These are phyloP conservation scores for Salisapilia sapeloensis DNA, from an alignment of 352 stramenopile genomes.

Conservation along the genomic window DNA sequence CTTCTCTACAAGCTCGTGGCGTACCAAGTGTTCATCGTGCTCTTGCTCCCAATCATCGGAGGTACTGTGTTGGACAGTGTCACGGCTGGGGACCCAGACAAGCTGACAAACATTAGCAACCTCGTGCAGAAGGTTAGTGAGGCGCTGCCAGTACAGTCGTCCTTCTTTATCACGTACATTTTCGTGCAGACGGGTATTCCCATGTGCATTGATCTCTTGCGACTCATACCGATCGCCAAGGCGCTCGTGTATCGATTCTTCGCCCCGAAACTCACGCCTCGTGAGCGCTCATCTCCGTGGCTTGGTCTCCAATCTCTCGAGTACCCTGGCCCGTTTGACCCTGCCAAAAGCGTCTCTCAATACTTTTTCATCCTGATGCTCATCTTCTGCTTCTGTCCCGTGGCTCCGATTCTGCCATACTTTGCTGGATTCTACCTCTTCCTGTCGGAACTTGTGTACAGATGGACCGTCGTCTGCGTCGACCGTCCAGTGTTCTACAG, in stretches of 20 bases:
- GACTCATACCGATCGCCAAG: constrained; percentile 57
- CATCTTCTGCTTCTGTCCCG: constrained; percentile 50
- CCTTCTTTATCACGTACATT: constrained; percentile 69
- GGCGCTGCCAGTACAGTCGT: constrained; percentile 52
- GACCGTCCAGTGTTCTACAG: constrained; percentile 53
- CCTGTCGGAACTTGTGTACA: constrained; percentile 56
- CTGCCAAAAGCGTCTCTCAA: constrained; percentile 36
- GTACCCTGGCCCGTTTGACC: constrained; percentile 35
- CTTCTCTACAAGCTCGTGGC: constrained; percentile 69
- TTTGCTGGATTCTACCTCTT: constrained; percentile 53
- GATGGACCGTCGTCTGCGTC: constrained; percentile 56
- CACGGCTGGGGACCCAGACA: constrained; percentile 26
- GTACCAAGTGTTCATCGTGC: constrained; percentile 71
- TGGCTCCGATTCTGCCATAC: constrained; percentile 69
- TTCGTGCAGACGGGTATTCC: constrained; percentile 60
- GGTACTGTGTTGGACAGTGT: constrained; percentile 60
- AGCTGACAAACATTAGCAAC: constrained; percentile 15
- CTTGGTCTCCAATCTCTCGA: constrained; percentile 45
- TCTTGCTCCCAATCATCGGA: constrained; percentile 70
- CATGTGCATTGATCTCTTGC: constrained; percentile 44
- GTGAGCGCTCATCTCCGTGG: constrained; percentile 44
- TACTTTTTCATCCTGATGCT: constrained; percentile 65
- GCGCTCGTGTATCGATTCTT: constrained; percentile 56
- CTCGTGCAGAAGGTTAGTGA: constrained; percentile 38
- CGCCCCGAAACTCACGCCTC: constrained; percentile 65